Evolutionary conservation across 768 basidiomycete species (phyloP).

Genomic region (Tulasnella sp.): DNA sequence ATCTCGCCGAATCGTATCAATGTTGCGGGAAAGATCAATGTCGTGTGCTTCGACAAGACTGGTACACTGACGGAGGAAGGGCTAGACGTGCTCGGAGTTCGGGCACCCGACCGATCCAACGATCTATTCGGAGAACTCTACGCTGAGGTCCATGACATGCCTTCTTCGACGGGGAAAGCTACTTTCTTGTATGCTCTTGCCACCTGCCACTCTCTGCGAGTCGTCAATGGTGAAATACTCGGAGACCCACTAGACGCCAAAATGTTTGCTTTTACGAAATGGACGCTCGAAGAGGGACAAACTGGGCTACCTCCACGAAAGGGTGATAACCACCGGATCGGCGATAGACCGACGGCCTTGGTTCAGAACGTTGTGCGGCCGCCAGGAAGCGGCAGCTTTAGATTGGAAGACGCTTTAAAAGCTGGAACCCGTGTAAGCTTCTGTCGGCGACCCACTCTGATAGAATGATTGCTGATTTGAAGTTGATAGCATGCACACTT

Average conservation of each 20-base stretch:
- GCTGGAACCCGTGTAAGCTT: slow-evolving; percentile 57
- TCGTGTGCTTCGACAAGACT: slow-evolving; percentile 98
- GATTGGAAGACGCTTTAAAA: slow-evolving; percentile 86
- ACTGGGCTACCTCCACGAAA: slow-evolving; percentile 35
- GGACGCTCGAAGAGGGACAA: slow-evolving; percentile 88
- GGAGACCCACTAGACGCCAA: slow-evolving; percentile 95
- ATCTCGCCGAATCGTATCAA: slow-evolving; percentile 95
- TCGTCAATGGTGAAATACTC: slow-evolving; percentile 75
- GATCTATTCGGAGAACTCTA: slow-evolving; percentile 85
- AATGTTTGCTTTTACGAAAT: slow-evolving; percentile 96
- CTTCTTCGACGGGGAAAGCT: slow-evolving; percentile 54
- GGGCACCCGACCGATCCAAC: slow-evolving; percentile 64
- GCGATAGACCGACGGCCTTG: slow-evolving; percentile 63
- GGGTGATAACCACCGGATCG: slow-evolving; percentile 25
- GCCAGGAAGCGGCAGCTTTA: slow-evolving; percentile 84
- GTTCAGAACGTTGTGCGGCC: slow-evolving; percentile 96
- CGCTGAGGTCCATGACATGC: slow-evolving; percentile 77
- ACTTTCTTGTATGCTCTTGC: slow-evolving; percentile 86
- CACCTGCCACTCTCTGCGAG: slow-evolving; percentile 92
- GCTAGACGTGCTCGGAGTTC: slow-evolving; percentile 89
- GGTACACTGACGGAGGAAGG: slow-evolving; percentile 98
- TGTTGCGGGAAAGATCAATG: slow-evolving; percentile 89
- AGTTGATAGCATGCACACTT: slow-evolving; percentile 82
- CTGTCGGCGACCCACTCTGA: background rate
- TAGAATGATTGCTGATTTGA: slow-evolving; percentile 13